Conservation (phyloP, 2,329 filamentous ascomycete species). For the Fusarium verrucosum region DNA sequence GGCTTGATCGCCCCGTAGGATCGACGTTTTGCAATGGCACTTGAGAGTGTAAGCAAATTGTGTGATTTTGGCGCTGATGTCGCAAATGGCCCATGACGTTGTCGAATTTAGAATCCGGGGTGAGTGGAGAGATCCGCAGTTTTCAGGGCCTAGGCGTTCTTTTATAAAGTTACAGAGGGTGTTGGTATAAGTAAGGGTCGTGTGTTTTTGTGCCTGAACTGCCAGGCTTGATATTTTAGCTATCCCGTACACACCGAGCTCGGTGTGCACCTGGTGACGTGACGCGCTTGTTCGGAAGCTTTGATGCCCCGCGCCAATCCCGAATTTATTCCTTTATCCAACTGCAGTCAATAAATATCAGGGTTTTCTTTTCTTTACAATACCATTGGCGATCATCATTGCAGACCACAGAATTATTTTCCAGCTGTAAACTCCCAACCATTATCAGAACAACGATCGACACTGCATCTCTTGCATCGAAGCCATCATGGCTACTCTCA, state of each 20-base stretch:
- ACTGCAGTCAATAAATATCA: neutral
- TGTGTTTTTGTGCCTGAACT: conserved; percentile 12
- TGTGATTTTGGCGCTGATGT: conserved; percentile 45
- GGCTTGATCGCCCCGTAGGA: conserved; percentile 35
- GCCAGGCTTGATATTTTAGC: conserved; percentile 16
- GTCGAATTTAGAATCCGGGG: conserved; percentile 23
- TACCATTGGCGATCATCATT: neutral
- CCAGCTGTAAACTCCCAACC: neutral
- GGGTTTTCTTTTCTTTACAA: neutral
- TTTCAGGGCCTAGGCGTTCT: conserved; percentile 14
- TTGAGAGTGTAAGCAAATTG: conserved; percentile 28
- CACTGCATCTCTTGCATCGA: neutral
- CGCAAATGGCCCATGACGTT: conserved; percentile 34
- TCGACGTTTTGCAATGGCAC: neutral
- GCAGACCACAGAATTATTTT: neutral
- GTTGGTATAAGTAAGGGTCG: conserved; percentile 27
- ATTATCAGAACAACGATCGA: neutral
- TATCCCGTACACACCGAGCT: conserved; percentile 2
- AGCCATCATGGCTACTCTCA: conserved; percentile 54
- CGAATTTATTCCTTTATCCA: conserved; percentile 2
- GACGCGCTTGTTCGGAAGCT: conserved; percentile 25
- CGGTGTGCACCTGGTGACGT: conserved; percentile 18
- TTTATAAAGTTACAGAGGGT: conserved; percentile 11
- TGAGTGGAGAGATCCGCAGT: conserved; percentile 31
- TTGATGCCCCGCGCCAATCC: conserved; percentile 22